Percentiles rank a stretch among this genome's conserved stretches.
phyloP scores from a whole-genome alignment of 2,329 filamentous ascomycete species.

The Ophiostoma sp. region DNA sequence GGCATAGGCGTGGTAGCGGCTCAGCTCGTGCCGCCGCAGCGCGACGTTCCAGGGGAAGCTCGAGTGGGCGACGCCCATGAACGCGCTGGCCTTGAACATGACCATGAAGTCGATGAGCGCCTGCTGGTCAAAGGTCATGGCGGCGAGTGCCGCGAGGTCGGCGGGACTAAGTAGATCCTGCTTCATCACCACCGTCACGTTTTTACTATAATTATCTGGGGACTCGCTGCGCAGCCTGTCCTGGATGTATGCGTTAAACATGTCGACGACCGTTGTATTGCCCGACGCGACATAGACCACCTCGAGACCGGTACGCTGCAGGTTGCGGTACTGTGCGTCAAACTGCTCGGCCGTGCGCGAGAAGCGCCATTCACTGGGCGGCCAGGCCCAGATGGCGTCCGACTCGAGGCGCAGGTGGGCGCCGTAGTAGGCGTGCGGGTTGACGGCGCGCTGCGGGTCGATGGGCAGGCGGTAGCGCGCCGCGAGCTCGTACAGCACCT shows the following conservation, averaged over 20 bases:
- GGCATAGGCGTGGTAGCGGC: slow-evolving; percentile 29
- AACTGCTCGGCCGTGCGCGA: slow-evolving; percentile 34
- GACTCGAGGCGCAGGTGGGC: slow-evolving; percentile 34
- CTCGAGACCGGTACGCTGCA: slow-evolving; percentile 29
- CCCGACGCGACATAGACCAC: slow-evolving; percentile 34
- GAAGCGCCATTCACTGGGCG: slow-evolving; percentile 33
- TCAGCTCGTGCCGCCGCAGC: slow-evolving; percentile 34
- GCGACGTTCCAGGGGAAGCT: slow-evolving; percentile 36
- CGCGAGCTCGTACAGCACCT: slow-evolving; percentile 30
- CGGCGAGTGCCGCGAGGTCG: slow-evolving; percentile 27
- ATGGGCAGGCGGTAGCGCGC: slow-evolving; percentile 29
- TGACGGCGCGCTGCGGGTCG: slow-evolving; percentile 30
- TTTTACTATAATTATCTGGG: not conserved
- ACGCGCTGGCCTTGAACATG: slow-evolving; percentile 34
- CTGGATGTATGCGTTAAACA: slow-evolving; percentile 29
- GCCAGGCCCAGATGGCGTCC: slow-evolving; percentile 34
- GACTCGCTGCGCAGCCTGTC: slow-evolving; percentile 18
- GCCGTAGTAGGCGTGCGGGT: slow-evolving; percentile 31
- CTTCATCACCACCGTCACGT: slow-evolving; percentile 34
- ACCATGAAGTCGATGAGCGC: slow-evolving; percentile 35
- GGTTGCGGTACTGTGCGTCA: slow-evolving; percentile 31
- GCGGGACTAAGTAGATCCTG: slow-evolving; percentile 30
- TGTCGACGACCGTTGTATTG: slow-evolving; percentile 31
- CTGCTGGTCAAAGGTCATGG: slow-evolving; percentile 35
- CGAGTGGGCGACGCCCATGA: slow-evolving; percentile 35